A percentile compares a stretch with the other conserved stretches of the same genome.
Evolutionary conservation across 1,139 yeast species (phyloP).

Genomic region (Diutina catenulata): DNA sequence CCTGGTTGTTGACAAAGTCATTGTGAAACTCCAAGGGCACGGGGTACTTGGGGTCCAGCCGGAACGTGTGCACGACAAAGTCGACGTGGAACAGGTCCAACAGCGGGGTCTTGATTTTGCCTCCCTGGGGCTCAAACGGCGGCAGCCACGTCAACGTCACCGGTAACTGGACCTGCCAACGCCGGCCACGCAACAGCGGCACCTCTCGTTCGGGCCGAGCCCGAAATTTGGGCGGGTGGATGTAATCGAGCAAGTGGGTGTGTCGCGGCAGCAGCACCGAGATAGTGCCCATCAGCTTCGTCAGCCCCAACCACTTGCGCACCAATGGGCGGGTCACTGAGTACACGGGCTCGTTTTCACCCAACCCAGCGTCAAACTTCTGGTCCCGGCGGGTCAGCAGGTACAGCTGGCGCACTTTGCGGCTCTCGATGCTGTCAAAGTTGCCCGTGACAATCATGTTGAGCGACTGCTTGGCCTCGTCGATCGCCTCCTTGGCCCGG

Average conservation of each 20-base stretch:
- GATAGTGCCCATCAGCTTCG: conserved; percentile 12
- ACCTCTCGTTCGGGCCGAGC: too few species aligned
- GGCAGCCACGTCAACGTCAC: too few species aligned
- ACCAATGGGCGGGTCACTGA: conserved; percentile 10
- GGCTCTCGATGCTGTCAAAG: not conserved
- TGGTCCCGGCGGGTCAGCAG: not conserved
- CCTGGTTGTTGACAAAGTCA: conserved; percentile 11
- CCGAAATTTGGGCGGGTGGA: conserved; percentile 17
- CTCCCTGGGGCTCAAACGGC: too few species aligned
- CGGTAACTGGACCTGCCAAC: too few species aligned
- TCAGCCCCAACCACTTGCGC: conserved; percentile 10
- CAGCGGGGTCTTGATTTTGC: too few species aligned
- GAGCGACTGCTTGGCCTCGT: conserved; percentile 14
- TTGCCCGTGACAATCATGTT: conserved; percentile 10
- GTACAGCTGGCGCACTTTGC: conserved; percentile 2
- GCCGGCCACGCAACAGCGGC: too few species aligned
- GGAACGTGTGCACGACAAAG: conserved; percentile 13
- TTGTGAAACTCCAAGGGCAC: conserved; percentile 15
- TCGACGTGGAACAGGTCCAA: conserved; percentile 12
- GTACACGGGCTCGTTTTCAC: conserved; percentile 6
- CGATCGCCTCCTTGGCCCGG: conserved; percentile 19
- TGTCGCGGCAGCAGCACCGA: conserved; percentile 18
- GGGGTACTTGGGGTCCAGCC: conserved; percentile 11
- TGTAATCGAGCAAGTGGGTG: conserved; percentile 18
- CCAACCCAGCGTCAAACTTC: not conserved